Conservation (phyloP, 805 yeast species). For the Pichia exigua region DNA sequence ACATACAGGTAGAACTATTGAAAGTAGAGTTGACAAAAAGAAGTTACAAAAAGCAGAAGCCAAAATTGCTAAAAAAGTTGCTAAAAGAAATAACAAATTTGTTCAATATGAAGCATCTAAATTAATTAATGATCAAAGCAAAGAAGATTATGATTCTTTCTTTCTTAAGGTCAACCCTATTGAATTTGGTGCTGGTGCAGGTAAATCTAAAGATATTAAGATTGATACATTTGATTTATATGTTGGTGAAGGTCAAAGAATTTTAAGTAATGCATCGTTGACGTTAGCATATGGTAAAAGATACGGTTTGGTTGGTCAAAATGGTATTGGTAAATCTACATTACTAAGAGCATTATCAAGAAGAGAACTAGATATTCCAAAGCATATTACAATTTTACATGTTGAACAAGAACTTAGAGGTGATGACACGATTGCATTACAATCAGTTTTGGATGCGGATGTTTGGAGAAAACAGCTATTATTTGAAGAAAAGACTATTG, state of each 20-base stretch:
- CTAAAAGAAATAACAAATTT: conserved; percentile 73
- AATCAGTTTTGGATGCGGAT: conserved; percentile 97
- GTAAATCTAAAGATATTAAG: conserved; percentile 95
- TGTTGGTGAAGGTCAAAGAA: conserved; percentile 94
- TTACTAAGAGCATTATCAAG: conserved; percentile 82
- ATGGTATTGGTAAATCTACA: conserved; percentile 99
- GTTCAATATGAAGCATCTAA: conserved; percentile 93
- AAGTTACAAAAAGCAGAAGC: conserved; percentile 95
- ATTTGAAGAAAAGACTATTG: conserved; percentile 65
- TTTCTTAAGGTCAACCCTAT: conserved; percentile 92
- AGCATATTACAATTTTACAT: conserved; percentile 89
- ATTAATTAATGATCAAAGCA: conserved; percentile 55
- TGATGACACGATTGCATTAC: conserved; percentile 84
- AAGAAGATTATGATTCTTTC: conserved; percentile 86
- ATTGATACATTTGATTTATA: conserved; percentile 87
- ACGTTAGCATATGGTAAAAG: conserved; percentile 88
- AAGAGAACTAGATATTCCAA: conserved; percentile 90
- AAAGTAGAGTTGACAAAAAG: conserved; percentile 91
- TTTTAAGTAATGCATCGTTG: conserved; percentile 78
- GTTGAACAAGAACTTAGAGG: conserved; percentile 97
- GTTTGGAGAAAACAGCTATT: conserved; percentile 94
- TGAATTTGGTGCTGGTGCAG: conserved; percentile 83
- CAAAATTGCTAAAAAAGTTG: conserved; percentile 94
- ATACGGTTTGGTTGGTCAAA: conserved; percentile 96
- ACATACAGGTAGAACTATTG: conserved; percentile 85